Base-by-base conservation (phyloP, 768 basidiomycete species). In the Coprinopsis strossmayeri region DNA sequence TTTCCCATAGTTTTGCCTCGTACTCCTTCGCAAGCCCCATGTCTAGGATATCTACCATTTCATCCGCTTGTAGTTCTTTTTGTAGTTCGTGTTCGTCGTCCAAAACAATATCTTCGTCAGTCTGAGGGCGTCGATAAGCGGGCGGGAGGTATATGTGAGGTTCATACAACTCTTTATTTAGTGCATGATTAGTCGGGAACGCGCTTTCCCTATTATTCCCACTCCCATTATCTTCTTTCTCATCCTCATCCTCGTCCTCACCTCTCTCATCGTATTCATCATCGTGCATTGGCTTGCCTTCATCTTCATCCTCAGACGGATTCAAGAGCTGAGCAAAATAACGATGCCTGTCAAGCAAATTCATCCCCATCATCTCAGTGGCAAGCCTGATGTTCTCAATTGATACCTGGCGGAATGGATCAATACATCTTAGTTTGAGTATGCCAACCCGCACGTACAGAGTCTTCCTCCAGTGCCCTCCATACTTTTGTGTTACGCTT, bases 401-500 rank as follows among this genome's bases (percentile, higher is more conserved):
- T 2, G 70, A 63, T 26, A 80, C 66, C 78, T 82, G 41, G 11
- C 20, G 23, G 35, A 39, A 20, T 42, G 48, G 20, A n/a, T 24
- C 27, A 46, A 18, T 21, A 39, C 25, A 41, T 26, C 41, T 21
- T 23, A 24, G 40, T 20, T 23, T 44, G 3, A 34, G 30, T 26
- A 37, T 11, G 35, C 9, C 11, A 18, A 38, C 18, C 11, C 17
- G 28, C 25, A 32, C 30, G 23, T 24, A 40, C 23, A 51, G 57
- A 34, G 32, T 68, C 67, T 58, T 79, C 76, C 55, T 74, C 67
- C 25, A 69, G 68, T 38, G 62, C 63, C 11, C 72, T 67, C 82
- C 85, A 88, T 5, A 71, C 81, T 55, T 76, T 83, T 40, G 76
- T 76, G 17, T 74, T 72, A 34, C 68, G 66, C 63, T 86, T 87